These are phyloP conservation scores for Chloropicon primus DNA, from an alignment of 139 green algal genomes.

Conservation along the genomic window DNA sequence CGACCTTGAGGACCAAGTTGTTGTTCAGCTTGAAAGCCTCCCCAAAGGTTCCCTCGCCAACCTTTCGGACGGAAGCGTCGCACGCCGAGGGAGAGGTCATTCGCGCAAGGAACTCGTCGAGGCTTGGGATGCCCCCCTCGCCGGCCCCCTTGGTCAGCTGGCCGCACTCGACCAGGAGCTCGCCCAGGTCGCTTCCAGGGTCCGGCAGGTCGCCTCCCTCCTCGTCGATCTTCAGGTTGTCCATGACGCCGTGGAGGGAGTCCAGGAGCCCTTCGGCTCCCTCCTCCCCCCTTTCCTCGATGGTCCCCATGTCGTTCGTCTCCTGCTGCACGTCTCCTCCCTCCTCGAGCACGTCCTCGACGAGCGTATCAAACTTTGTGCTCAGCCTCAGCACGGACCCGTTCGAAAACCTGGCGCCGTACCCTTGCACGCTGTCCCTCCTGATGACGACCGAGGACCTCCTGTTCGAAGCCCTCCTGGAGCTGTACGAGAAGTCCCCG, in stretches of 20 bases:
- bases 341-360: too few relatives aligned
- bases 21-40: slow-evolving; percentile 36
- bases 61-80: slow-evolving; percentile 18
- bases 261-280: background rate
- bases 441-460: background rate
- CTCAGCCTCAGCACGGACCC: background rate
- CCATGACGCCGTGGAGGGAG: background rate
- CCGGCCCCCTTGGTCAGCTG: background rate
- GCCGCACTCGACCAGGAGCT: background rate
- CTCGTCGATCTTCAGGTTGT: background rate
- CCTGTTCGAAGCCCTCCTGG: background rate
- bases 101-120: background rate
- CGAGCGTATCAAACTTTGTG: background rate
- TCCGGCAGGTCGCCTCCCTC: background rate
- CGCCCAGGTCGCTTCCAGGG: background rate
- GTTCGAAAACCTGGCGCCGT: background rate
- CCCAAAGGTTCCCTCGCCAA: slow-evolving; percentile 87
- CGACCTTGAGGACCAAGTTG: slow-evolving; percentile 51
- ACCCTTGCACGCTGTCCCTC: background rate
- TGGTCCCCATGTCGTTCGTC: background rate
- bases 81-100: background rate
- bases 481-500: background rate
- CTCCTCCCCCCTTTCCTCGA: background rate
- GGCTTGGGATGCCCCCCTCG: background rate
- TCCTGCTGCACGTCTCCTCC: too few relatives aligned